Conservation (phyloP, 2,329 filamentous ascomycete species). For the Clarireedia paspali region DNA sequence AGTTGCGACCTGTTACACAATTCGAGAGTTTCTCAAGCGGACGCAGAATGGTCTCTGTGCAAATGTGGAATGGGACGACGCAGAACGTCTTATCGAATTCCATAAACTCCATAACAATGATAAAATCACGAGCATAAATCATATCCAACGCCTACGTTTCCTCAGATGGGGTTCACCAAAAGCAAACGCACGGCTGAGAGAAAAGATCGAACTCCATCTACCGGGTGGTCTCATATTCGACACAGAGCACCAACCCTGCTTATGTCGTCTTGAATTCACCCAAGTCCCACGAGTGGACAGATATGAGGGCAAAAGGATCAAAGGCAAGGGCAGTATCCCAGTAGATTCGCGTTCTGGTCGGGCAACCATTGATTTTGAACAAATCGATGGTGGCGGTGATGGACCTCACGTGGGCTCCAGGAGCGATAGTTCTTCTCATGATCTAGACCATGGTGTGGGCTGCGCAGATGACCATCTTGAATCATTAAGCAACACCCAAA, state of each 20-base stretch:
- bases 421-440: too few relatives aligned
- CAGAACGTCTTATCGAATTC: background rate
- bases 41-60: background rate
- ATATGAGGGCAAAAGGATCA: background rate
- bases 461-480: too few relatives aligned
- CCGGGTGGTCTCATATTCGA: background rate
- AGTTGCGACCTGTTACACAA: background rate
- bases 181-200: background rate
- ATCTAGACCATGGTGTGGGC: too few relatives aligned
- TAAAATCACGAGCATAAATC: background rate
- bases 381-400: too few relatives aligned
- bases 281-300: background rate
- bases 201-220: background rate
- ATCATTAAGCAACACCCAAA: too few relatives aligned
- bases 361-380: too few relatives aligned
- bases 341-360: background rate
- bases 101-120: background rate
- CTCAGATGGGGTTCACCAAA: too few relatives aligned
- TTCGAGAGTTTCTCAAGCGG: background rate
- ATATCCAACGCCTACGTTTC: background rate
- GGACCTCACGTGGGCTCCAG: too few relatives aligned
- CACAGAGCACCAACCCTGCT: background rate
- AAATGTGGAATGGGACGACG: background rate
- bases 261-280: background rate
- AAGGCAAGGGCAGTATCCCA: background rate